A percentile compares a stretch with the other conserved stretches of the same genome.
phyloP scores from a whole-genome alignment of 1,139 yeast species.

The Geotrichum bryndzae region DNA sequence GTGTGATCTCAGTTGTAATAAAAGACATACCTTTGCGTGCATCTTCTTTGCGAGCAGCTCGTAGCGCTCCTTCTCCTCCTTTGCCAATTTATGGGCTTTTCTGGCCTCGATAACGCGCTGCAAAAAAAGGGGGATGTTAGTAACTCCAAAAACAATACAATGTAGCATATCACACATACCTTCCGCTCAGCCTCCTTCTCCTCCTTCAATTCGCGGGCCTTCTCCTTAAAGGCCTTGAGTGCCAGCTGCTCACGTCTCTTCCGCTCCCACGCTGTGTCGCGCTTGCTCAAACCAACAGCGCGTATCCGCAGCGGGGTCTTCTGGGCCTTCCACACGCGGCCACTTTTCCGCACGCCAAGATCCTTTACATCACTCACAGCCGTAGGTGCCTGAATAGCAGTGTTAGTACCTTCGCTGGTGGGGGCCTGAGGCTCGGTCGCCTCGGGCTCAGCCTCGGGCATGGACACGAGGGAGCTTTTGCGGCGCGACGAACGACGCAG shows the following conservation, averaged over 20 bases:
- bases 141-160: neutral
- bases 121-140: neutral
- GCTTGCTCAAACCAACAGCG: slow-evolving; percentile 27
- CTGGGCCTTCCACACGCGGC: slow-evolving; percentile 36
- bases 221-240: slow-evolving; percentile 31
- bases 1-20: too few relatives aligned
- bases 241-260: slow-evolving; percentile 30
- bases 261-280: slow-evolving; percentile 33
- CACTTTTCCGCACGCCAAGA: slow-evolving; percentile 19
- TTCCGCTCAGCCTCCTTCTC: slow-evolving; percentile 34
- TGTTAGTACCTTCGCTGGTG: neutral
- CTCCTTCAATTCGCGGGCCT: slow-evolving; percentile 36
- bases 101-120: slow-evolving; percentile 26
- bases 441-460: neutral
- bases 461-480: neutral
- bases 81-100: slow-evolving; percentile 36
- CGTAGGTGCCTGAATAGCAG: neutral
- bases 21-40: slow-evolving; percentile 35
- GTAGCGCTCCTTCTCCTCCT: slow-evolving; percentile 41
- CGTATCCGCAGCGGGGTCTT: slow-evolving; percentile 33
- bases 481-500: neutral
- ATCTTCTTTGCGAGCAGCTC: slow-evolving; percentile 37
- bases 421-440: neutral
- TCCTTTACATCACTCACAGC: neutral
- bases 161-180: slow-evolving; percentile 15